A percentile compares a stretch with the other conserved stretches of the same genome.
These are phyloP conservation scores for Fusarium cicatricum DNA, from an alignment of 2,329 filamentous ascomycete species.

Conservation along the genomic window DNA sequence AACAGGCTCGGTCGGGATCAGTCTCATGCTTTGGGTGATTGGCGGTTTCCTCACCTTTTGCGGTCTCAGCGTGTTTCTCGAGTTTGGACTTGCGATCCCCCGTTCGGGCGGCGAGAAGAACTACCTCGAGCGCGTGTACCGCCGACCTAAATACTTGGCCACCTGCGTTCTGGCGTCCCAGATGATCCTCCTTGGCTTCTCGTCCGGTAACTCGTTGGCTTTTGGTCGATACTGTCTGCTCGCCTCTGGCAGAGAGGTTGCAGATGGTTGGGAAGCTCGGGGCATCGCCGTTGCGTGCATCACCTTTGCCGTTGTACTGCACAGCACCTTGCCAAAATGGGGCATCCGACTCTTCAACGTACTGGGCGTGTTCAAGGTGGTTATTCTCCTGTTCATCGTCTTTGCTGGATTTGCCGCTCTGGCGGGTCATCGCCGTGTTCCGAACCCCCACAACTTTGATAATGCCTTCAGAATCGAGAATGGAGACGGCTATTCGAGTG, in stretches of 20 bases:
- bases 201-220: conserved; percentile 65
- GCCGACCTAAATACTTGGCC: conserved; percentile 64
- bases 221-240: conserved; percentile 67
- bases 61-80: conserved; percentile 68
- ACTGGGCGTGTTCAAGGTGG: conserved; percentile 67
- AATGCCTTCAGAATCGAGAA: conserved; percentile 59
- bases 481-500: conserved; percentile 55
- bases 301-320: conserved; percentile 63
- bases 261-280: conserved; percentile 64
- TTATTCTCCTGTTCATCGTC: conserved; percentile 67
- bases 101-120: conserved; percentile 72
- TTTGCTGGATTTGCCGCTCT: conserved; percentile 67
- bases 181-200: conserved; percentile 69
- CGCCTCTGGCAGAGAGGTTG: conserved; percentile 56
- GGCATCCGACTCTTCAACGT: conserved; percentile 67
- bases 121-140: conserved; percentile 71
- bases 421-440: conserved; percentile 57
- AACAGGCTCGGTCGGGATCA: conserved; percentile 59
- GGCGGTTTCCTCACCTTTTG: conserved; percentile 64
- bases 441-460: conserved; percentile 64
- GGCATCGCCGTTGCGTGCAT: conserved; percentile 63
- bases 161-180: conserved; percentile 67
- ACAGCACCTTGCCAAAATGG: conserved; percentile 63
- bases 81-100: conserved; percentile 69
- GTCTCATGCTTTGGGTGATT: conserved; percentile 44